phyloP scores from a whole-genome alignment of 176 grass and related monocot species.

The Coix lacrymajobi region DNA sequence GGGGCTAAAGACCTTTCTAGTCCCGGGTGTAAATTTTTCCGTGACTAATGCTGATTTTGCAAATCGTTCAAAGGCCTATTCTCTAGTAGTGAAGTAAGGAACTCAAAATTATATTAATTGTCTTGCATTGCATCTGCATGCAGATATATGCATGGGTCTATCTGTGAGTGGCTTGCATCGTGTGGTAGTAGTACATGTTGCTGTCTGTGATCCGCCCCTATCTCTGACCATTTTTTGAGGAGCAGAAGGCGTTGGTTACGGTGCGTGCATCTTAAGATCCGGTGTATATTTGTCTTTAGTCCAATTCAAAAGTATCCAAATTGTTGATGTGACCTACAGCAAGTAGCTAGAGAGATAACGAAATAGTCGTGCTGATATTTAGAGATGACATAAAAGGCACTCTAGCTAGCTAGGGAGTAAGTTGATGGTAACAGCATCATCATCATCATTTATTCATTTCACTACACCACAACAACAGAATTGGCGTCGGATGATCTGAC shows the following conservation, averaged over 20 bases:
- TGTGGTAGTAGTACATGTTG: neutral
- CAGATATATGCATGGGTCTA: neutral
- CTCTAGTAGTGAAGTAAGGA: too few relatives aligned
- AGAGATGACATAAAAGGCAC: neutral
- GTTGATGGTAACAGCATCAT: neutral
- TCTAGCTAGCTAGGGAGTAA: neutral
- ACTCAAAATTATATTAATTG: neutral
- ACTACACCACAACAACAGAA: too few relatives aligned
- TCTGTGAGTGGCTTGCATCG: neutral
- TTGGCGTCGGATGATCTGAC: too few relatives aligned
- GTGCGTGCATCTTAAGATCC: conserved; percentile 6
- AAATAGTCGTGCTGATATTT: conserved; percentile 23
- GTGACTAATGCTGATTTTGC: too few relatives aligned
- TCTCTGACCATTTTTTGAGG: neutral
- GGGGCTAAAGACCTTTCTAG: too few relatives aligned
- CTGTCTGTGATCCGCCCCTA: neutral
- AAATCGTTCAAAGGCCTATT: too few relatives aligned
- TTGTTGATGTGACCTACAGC: conserved; percentile 3
- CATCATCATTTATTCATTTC: too few relatives aligned
- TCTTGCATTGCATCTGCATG: neutral
- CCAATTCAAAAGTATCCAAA: neutral
- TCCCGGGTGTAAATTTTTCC: too few relatives aligned
- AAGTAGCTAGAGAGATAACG: neutral
- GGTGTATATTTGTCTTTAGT: neutral
- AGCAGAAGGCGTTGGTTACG: neutral